phyloP scores from a whole-genome alignment of 2,329 filamentous ascomycete species.

The Talaromyces sp. region DNA sequence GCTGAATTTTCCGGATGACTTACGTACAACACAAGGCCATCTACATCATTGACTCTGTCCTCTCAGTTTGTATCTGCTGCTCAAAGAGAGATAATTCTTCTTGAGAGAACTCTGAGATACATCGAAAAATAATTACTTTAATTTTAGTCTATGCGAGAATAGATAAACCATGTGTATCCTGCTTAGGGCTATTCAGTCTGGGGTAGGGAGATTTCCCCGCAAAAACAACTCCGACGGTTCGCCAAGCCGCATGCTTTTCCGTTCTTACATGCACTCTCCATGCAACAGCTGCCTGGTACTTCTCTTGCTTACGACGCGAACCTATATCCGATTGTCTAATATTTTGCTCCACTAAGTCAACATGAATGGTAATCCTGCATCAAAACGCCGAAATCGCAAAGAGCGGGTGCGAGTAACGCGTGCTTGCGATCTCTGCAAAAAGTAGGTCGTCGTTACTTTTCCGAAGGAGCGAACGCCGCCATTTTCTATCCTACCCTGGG shows the following conservation, averaged over 20 bases:
- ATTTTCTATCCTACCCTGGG: neutral
- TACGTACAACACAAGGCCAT: too few species aligned
- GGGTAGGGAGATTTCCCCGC: neutral
- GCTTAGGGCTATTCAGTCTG: neutral
- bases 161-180: too few species aligned
- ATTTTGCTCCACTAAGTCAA: neutral
- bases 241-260: neutral
- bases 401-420: constrained; percentile 45
- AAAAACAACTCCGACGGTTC: neutral
- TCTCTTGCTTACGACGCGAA: neutral
- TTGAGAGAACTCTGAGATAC: too few species aligned
- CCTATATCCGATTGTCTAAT: neutral
- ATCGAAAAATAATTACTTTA: too few species aligned
- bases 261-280: neutral
- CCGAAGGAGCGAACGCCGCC: neutral
- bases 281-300: too few species aligned
- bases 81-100: too few species aligned
- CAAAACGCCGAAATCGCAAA: constrained; percentile 16
- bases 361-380: neutral
- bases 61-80: too few species aligned
- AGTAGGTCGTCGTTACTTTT: constrained; percentile 28
- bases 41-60: too few species aligned
- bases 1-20: too few species aligned
- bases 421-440: constrained; percentile 50
- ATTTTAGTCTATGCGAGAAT: too few species aligned